These are phyloP conservation scores for Chlamydomonas incerta DNA, from an alignment of 139 green algal genomes.

Conservation along the genomic window DNA sequence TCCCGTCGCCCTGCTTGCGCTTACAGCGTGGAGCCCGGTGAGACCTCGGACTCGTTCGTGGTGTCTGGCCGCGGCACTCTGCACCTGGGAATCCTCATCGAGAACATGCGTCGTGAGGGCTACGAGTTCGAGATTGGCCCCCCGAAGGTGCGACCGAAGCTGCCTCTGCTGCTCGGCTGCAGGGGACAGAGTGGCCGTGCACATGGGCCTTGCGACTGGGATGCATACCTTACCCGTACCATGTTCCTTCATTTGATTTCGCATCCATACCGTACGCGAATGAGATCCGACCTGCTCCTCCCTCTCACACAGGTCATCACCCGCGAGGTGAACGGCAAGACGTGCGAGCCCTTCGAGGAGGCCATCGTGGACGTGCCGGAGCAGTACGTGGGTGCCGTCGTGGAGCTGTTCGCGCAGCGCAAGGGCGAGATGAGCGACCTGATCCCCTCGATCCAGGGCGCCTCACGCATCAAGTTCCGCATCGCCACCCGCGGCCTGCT, in stretches of 20 bases:
- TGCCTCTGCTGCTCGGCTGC: too few species aligned
- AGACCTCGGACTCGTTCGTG: conserved; percentile 93
- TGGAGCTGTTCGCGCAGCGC: conserved; percentile 93
- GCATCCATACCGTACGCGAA: too few species aligned
- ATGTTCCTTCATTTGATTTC: too few species aligned
- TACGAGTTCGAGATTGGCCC: conserved; percentile 94
- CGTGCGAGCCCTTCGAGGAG: conserved; percentile 95
- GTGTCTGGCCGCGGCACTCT: conserved; percentile 92
- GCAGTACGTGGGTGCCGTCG: conserved; percentile 69
- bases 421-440: conserved; percentile 97
- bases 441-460: conserved; percentile 60
- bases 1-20: too few species aligned
- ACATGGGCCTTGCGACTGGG: too few species aligned
- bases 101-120: conserved; percentile 96
- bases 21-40: conserved; percentile 86
- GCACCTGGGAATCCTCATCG: conserved; percentile 96
- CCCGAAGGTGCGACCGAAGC: conserved; percentile 81
- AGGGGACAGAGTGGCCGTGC: too few species aligned
- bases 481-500: conserved; percentile 96
- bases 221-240: too few species aligned
- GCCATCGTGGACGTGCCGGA: conserved; percentile 83
- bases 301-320: conserved; percentile 84
- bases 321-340: conserved; percentile 78
- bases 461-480: conserved; percentile 71
- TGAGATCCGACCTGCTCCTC: background rate